Base-by-base conservation (phyloP, 768 basidiomycete species). In the Cubamyces sp. region DNA sequence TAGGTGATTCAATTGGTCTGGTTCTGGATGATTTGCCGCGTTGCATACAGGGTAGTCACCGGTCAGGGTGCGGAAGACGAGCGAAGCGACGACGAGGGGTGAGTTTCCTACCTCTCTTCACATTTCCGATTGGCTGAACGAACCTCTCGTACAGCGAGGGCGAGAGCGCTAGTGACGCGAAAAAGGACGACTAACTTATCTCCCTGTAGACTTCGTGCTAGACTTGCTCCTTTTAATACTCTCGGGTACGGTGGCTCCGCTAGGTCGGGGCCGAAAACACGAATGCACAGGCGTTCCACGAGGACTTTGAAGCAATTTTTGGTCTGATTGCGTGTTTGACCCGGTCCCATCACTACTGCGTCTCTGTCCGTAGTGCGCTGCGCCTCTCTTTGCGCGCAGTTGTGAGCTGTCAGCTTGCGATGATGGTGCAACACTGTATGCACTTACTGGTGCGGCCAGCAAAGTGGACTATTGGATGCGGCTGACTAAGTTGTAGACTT, bases 61-160 rank as follows among this genome's bases (percentile, higher is more conserved):
- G 92, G 91, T 0, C 77, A 82, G 42, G 89, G 87, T 9, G 95
- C 94, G 2, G 86, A 92, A 30, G 96, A 98, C 66, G 82, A 80
- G 21, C 83, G 96, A 63, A 95, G 92, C 69, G 96, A 97, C 63
- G 91, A 92, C 64, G 92, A 94, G 70, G 79, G 72, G 87, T 88
- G 57, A 73, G 80, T 69, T 26, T 65, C 46, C 50, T 30, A 11
- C 2, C 1, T 18, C 48, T 2, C 21, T 2, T 42, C n/a, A 25
- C 62, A 25, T 14, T 50, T 12, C 12, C 4, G 3, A 9, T 15
- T 23, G 15, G 16, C 58, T 66, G 5, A 66, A 49, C 26, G 41
- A n/a, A 39, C 40, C 11, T 23, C 14, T 26, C 21, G 5, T 50
- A 55, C 63, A 69, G 69, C 57, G 66, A 64, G 55, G 66, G 66